phyloP scores from a whole-genome alignment of 2,329 filamentous ascomycete genomes.

The Geosmithia flava region DNA sequence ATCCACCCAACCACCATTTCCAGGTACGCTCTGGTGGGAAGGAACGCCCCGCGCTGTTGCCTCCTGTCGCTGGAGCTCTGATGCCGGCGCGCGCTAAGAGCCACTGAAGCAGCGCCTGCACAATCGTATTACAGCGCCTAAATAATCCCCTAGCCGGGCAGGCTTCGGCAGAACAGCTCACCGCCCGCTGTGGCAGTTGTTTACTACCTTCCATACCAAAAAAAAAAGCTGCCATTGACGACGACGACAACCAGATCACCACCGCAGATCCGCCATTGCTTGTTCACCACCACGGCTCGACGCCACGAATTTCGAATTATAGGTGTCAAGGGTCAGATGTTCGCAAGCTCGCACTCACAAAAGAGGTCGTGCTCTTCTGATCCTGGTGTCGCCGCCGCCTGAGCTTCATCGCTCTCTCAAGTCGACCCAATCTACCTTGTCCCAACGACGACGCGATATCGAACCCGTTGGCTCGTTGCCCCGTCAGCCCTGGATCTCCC shows the following conservation, averaged over 20 bases:
- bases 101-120: not conserved
- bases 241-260: not conserved
- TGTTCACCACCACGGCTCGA: not conserved
- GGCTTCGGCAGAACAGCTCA: conserved; percentile 1
- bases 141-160: not conserved
- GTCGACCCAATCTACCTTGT: not conserved
- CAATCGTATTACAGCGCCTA: not conserved
- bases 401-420: not conserved
- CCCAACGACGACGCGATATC: not conserved
- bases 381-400: not conserved
- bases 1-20: not conserved
- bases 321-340: not conserved
- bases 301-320: not conserved
- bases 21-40: not conserved
- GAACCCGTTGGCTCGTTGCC: not conserved
- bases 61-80: not conserved
- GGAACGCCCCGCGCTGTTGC: not conserved
- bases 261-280: not conserved
- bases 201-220: conserved; percentile 1
- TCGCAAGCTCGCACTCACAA: not conserved
- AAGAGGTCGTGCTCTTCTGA: not conserved
- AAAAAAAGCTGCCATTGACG: conserved; percentile 1
- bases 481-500: not conserved
- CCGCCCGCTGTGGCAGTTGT: conserved; percentile 2
- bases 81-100: not conserved